These are phyloP conservation scores for Cryptococcus floricola DNA, from an alignment of 1,284 basidiomycete species.

Conservation along the genomic window DNA sequence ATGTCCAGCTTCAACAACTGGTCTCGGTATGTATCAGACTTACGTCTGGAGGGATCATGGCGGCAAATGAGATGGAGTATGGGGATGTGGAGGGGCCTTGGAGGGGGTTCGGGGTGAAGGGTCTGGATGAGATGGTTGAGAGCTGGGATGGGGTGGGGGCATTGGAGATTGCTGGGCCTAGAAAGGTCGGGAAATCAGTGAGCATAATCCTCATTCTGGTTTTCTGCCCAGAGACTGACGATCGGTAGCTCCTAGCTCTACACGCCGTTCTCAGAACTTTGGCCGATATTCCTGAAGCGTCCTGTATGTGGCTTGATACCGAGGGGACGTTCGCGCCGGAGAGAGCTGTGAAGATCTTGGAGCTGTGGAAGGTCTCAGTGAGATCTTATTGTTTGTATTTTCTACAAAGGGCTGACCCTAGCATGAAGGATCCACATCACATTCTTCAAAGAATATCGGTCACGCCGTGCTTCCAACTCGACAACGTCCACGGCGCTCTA, in stretches of 20 bases:
- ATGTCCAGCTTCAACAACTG: conserved; percentile 24
- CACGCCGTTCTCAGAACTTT: conserved; percentile 36
- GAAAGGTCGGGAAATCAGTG: conserved; percentile 41
- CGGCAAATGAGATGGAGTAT: neutral
- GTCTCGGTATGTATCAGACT: conserved; percentile 15
- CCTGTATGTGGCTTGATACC: conserved; percentile 44
- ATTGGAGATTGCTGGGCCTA: conserved; percentile 38
- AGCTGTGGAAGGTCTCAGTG: conserved; percentile 27
- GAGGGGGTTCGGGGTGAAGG: conserved; percentile 33
- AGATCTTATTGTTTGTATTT: conserved; percentile 3
- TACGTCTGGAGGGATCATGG: conserved; percentile 9
- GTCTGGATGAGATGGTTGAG: conserved; percentile 28
- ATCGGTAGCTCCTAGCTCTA: conserved; percentile 36
- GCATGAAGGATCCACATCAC: no score
- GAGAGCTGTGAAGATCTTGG: conserved; percentile 31
- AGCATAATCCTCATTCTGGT: conserved; percentile 8
- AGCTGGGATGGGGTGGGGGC: conserved; percentile 33
- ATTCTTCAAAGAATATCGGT: conserved; percentile 34
- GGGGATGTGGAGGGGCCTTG: conserved; percentile 13
- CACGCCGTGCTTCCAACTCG: conserved; percentile 32
- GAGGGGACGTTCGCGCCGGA: conserved; percentile 40
- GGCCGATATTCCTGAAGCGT: conserved; percentile 12
- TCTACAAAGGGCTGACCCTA: no score
- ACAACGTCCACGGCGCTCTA: conserved; percentile 14
- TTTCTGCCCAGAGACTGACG: neutral